phyloP scores from a whole-genome alignment of 1,284 basidiomycete species.

The Leucoagaricus sp. region DNA sequence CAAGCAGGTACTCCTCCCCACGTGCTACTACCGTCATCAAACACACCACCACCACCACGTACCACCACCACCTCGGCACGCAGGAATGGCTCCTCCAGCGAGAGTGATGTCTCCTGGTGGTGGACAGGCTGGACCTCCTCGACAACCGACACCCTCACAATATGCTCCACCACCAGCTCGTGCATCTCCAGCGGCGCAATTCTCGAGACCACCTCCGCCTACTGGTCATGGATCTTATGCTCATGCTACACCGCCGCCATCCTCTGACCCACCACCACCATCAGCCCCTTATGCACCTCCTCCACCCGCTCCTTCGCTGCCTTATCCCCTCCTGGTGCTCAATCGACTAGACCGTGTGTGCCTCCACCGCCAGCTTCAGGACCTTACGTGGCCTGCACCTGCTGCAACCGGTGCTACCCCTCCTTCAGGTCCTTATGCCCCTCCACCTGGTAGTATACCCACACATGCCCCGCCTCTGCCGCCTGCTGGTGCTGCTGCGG shows the following conservation, averaged over 20 bases:
- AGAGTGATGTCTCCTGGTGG: constrained; percentile 45
- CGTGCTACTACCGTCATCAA: constrained; percentile 36
- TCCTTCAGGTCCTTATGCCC: neutral
- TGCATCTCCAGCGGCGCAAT: constrained; percentile 9
- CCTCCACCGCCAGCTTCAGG: constrained; percentile 27
- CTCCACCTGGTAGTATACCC: too few species aligned
- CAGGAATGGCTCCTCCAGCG: constrained; percentile 34
- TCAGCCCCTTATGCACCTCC: constrained; percentile 26
- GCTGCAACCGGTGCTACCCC: neutral
- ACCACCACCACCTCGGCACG: constrained; percentile 21
- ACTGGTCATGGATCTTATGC: constrained; percentile 15
- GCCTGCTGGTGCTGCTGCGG: constrained; percentile 15
- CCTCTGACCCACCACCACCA: constrained; percentile 19
- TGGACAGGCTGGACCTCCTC: constrained; percentile 32
- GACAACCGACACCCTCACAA: constrained; percentile 42
- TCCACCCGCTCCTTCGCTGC: constrained; percentile 15
- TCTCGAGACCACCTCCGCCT: constrained; percentile 7
- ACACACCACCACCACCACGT: too few species aligned
- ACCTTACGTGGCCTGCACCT: neutral
- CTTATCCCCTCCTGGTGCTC: too few species aligned
- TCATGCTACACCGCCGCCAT: constrained; percentile 20
- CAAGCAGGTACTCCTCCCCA: constrained; percentile 24
- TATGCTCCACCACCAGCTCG: constrained; percentile 26
- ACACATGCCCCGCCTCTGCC: constrained; percentile 25
- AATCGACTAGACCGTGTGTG: neutral